Percentiles rank a stretch among this genome's conserved stretches.
These are phyloP conservation scores for Cystobasidium onofrii DNA, from an alignment of 768 basidiomycete genomes.

Conservation along the genomic window DNA sequence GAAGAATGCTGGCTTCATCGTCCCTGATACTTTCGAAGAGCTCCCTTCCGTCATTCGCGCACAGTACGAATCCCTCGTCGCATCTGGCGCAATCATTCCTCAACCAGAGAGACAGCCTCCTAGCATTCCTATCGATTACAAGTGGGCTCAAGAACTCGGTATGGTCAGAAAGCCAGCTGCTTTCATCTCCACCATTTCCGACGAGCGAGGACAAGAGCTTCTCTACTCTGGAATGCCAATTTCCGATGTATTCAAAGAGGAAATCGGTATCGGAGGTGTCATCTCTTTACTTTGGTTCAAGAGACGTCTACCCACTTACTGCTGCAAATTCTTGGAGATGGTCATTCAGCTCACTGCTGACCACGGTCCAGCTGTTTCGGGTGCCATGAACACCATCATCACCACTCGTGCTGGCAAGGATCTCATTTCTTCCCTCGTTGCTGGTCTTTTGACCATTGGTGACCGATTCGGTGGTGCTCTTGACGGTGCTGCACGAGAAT, in stretches of 20 bases:
- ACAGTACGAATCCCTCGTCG: slow-evolving; percentile 75
- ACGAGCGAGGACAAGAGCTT: slow-evolving; percentile 97
- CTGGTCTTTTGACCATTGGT: slow-evolving; percentile 94
- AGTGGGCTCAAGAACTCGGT: slow-evolving; percentile 97
- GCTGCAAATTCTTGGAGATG: slow-evolving; percentile 99
- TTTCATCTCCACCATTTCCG: slow-evolving; percentile 94
- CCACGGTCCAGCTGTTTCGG: slow-evolving; percentile 52
- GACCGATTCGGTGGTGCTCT: slow-evolving; percentile 97
- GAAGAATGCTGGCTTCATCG: slow-evolving; percentile 88
- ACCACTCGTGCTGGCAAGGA: slow-evolving; percentile 99
- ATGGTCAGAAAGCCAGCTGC: slow-evolving; percentile 98
- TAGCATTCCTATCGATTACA: slow-evolving; percentile 99
- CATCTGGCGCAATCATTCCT: slow-evolving; percentile 58
- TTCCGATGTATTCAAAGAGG: slow-evolving; percentile 90
- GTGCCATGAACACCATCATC: slow-evolving; percentile 99
- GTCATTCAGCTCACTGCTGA: slow-evolving; percentile 98
- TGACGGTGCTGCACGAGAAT: slow-evolving; percentile 93
- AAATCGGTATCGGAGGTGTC: slow-evolving; percentile 90
- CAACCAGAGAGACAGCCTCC: slow-evolving; percentile 78
- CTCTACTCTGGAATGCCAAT: slow-evolving; percentile 98
- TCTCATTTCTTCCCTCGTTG: slow-evolving; percentile 87
- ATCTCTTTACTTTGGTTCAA: slow-evolving; percentile 97
- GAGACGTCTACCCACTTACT: slow-evolving; percentile 79
- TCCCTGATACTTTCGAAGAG: slow-evolving; percentile 95
- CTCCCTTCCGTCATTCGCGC: slow-evolving; percentile 74